phyloP scores from a whole-genome alignment of 2,329 filamentous ascomycete genomes.

The Sclerotinia minor region DNA sequence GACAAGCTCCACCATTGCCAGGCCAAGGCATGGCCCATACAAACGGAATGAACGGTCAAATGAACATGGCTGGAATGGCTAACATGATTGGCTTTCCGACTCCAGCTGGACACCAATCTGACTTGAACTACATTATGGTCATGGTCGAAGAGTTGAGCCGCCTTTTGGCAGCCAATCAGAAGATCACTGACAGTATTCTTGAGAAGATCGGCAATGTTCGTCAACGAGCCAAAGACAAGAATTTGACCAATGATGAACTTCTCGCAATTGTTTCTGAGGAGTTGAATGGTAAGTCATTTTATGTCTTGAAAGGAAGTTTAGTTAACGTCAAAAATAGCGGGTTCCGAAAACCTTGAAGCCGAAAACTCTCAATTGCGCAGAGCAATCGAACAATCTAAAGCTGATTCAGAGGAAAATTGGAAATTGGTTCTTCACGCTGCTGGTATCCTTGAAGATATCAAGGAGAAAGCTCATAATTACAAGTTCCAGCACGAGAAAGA shows the following conservation, averaged over 20 bases:
- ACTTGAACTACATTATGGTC: constrained; percentile 66
- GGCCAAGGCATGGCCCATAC: constrained; percentile 38
- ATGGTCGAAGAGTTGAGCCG: constrained; percentile 65
- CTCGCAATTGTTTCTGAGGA: constrained; percentile 57
- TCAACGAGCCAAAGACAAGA: constrained; percentile 50
- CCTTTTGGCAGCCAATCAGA: constrained; percentile 48
- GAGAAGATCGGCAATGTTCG: constrained; percentile 62
- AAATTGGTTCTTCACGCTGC: constrained; percentile 57
- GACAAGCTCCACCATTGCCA: constrained; percentile 41
- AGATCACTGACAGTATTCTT: constrained; percentile 65
- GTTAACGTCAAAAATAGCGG: constrained; percentile 25
- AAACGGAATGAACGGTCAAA: constrained; percentile 42
- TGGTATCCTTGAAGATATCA: constrained; percentile 55
- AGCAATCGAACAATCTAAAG: constrained; percentile 61
- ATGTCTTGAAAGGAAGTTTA: not conserved
- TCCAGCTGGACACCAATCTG: constrained; percentile 67
- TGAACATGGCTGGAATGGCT: constrained; percentile 46
- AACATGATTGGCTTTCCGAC: constrained; percentile 49
- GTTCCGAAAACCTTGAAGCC: constrained; percentile 55
- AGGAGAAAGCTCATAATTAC: constrained; percentile 66
- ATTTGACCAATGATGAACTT: constrained; percentile 59
- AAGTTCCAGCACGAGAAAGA: constrained; percentile 63
- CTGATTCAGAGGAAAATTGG: constrained; percentile 61
- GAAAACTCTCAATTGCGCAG: constrained; percentile 62
- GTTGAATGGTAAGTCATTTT: constrained; percentile 50